A percentile compares a stretch with the other conserved stretches of the same genome.
Evolutionary conservation across 495 filamentous ascomycete genomes (phyloP).

Genomic region (Chaetomium fimeti): DNA sequence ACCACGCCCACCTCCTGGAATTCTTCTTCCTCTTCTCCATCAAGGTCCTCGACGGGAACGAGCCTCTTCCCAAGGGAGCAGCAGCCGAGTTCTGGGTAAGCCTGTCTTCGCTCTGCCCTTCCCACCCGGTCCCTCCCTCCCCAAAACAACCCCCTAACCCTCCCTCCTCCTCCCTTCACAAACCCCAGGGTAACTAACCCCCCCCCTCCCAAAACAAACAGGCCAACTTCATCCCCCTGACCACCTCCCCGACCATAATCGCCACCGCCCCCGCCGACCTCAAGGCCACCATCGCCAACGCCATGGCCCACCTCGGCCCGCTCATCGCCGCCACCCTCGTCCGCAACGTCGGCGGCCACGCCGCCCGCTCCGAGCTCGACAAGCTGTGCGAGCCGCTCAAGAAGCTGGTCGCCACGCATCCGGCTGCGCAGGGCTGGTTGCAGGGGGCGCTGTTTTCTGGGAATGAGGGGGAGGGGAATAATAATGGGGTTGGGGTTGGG

Average conservation of each 20-base stretch:
- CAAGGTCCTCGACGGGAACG: conserved; percentile 65
- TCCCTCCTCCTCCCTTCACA: background rate
- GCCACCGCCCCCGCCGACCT: conserved; percentile 40
- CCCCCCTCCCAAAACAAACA: conserved; percentile 30
- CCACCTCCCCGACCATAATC: background rate
- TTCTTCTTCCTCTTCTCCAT: conserved; percentile 77
- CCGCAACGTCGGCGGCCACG: conserved; percentile 70
- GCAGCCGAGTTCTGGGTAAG: conserved; percentile 80
- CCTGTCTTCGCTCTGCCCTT: background rate
- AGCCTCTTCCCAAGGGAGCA: conserved; percentile 76
- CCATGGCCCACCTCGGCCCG: conserved; percentile 59
- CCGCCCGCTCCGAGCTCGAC: conserved; percentile 74
- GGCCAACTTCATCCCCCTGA: conserved; percentile 49
- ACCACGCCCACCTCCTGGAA: conserved; percentile 54
- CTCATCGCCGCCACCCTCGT: conserved; percentile 59
- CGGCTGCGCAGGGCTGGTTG: conserved; percentile 61
- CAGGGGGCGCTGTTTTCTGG: conserved; percentile 55
- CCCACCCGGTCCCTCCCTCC: conserved; percentile 18
- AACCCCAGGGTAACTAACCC: too few species aligned
- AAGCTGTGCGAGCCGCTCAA: conserved; percentile 74
- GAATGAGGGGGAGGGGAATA: too few species aligned
- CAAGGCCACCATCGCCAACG: conserved; percentile 49
- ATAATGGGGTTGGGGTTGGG: conserved; percentile 55
- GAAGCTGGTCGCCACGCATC: conserved; percentile 66
- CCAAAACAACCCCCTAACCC: background rate